Evolutionary conservation across 1,284 basidiomycete species (phyloP), one percentile per base, ranked within the genome.

Genomic region (Sanguinoderma infundibulare): DNA sequence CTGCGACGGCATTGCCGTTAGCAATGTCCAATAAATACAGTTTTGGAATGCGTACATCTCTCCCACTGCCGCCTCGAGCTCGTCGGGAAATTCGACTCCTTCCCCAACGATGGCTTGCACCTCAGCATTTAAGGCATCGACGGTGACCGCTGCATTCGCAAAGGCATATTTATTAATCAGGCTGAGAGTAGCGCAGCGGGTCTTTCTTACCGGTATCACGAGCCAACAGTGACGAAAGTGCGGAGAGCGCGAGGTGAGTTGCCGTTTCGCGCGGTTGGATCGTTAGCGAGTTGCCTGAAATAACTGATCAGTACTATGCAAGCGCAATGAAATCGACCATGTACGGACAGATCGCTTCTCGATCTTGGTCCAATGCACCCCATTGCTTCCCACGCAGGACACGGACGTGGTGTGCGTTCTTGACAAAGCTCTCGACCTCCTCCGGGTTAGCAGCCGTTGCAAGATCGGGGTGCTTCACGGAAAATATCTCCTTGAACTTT

Each of bases 361-460:
- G 77, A 68, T 87, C 81, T 55, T 76, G 73, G 61, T 90, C 85
- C 35, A 91, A 78, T 3, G 80, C 74, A 38, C 84, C 84, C 80
- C 90, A 87, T 49, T 79, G 83, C 65, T 82, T 84, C 0, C 96
- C 96, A 36, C 87, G 81, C 60, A 98, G 77, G 1, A 98, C 78
- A 62, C 87, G 88, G 17, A 98, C 75, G 15, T 87, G 93, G 72
- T 94, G 94, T 0, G 92, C 86, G 69, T 98, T 97, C 82, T 92
- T 96, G 51, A 97, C 91, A 72, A 99, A 99, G 7, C 83, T 79
- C 69, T 94, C 91, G 4, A 98, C 79, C 47, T 94, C 73, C 0
- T 77, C 79, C 40, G 87, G 73, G 47, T 82, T 79, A 20, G 87
- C 72, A 47, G 85, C 49, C 26, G 69, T 60, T 10, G 65, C 66